Base-by-base conservation (phyloP, 202 grass and related monocot genomes). In the Panicum hallii region DNA sequence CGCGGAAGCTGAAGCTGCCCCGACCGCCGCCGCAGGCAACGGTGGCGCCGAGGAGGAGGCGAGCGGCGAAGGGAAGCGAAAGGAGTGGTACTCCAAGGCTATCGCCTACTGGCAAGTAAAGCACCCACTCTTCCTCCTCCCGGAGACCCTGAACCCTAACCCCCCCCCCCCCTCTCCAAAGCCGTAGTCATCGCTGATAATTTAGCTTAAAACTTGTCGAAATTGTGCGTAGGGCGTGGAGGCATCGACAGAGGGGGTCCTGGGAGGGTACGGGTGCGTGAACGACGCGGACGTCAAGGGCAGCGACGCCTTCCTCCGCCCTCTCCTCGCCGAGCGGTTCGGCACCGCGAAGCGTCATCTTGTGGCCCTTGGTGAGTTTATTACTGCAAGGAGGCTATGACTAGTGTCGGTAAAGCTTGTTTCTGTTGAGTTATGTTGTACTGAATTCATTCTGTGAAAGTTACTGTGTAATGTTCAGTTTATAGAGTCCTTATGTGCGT, bases 91-190 rank as follows among this genome's bases (percentile, higher is more conserved):
- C 79, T 91, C 82, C 67, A 97, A 97, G 83, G 97, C 88, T 70
- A 97, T 99, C 93, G 74, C 90, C 88, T 99, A 99, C 86, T 99
- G 97, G 97, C 86, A 96, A 87, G 97, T 99, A 93, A 96, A 67
- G 67, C 32, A 19, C 63, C 12, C 74, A 13, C 79, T 67, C 48
- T 9, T 19, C 0, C 50, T 56, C 48, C 28, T n/a, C 19, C n/a
- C 6, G 16, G 30, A n/a, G 48, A 19, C 62, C 46, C 19, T 81
- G 87, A 85, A 88, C 89, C 89, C 89, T 91, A 81, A 85, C 81
- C 77, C 81, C 62, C 80, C 67, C 54, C 81, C 77, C 81, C 62
- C 80, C 67, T 47, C 78, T 84, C 74, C 26, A 23, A 23, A 28
- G 48, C 14, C 1, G 8, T 63, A 23, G 3, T n/a, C 30, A 12